Percentiles rank a stretch among this genome's conserved stretches.
Evolutionary conservation across 1,284 basidiomycete genomes (phyloP).

Genomic region (Veloporphyrellus conicus): DNA sequence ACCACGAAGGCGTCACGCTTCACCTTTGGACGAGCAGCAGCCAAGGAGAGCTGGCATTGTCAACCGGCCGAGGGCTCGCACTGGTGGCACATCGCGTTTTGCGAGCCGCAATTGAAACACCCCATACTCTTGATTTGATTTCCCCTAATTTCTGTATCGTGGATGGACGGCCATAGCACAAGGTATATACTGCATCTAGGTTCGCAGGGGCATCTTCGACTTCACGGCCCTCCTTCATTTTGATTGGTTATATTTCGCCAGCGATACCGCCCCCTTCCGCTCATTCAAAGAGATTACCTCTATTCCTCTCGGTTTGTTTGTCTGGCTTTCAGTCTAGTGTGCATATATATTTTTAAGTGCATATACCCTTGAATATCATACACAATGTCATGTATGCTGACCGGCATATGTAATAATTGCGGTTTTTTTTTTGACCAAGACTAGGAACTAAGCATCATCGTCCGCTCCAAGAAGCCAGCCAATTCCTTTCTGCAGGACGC

Average conservation of each 20-base stretch:
- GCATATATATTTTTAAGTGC: conserved; percentile 26
- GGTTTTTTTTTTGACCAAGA: not conserved
- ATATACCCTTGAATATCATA: conserved; percentile 23
- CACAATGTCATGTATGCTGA: conserved; percentile 13
- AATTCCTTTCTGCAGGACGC: conserved; percentile 74
- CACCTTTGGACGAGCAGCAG: conserved; percentile 16
- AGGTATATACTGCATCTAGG: conserved; percentile 15
- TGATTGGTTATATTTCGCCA: conserved; percentile 26
- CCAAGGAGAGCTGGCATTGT: conserved; percentile 45
- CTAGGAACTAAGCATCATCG: conserved; percentile 33
- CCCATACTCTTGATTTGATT: conserved; percentile 1
- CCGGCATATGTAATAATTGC: conserved; percentile 16
- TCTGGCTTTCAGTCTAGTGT: conserved; percentile 21
- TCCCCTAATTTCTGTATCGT: conserved; percentile 8
- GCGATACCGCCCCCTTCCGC: conserved; percentile 5
- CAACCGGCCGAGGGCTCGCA: conserved; percentile 64
- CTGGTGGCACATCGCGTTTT: conserved; percentile 59
- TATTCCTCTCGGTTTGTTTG: conserved; percentile 27
- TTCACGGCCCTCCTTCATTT: conserved; percentile 11
- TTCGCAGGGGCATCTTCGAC: conserved; percentile 7
- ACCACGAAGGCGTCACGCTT: conserved; percentile 12
- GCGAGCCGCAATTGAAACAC: conserved; percentile 43
- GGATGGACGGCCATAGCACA: conserved; percentile 18
- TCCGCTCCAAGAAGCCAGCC: conserved; percentile 86
- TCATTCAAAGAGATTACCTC: conserved; percentile 5